Base-by-base conservation (phyloP, 2,329 filamentous ascomycete species). In the Chaetoscypha palmicola region DNA sequence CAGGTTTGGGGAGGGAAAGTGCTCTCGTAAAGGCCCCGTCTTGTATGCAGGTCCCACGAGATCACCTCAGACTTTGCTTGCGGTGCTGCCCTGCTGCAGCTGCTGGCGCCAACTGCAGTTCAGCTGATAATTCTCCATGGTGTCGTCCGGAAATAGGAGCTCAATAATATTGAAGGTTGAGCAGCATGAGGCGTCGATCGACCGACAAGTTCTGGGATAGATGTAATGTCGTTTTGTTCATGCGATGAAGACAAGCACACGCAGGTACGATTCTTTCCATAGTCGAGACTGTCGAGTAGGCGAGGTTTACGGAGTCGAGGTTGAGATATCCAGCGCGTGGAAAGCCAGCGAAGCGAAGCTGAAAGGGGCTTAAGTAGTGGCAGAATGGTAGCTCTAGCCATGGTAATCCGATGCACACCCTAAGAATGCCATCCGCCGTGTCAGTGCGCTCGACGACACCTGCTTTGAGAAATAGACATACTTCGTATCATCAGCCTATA, bases 201-300 rank as follows among this genome's bases (percentile, higher is more conserved):
- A 24, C 30, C 19, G 39, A 19, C 16, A 4, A 34, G 39, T 12
- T 22, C 12, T 23, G 5, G 35, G 20, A 31, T 35, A 16, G 38
- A 31, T 20, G 24, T 39, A 31, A 39, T 39, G 16, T 39, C 37
- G 23, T 39, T 39, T 33, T 19, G 21, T 39, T 39, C 24, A 39
- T 39, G 37, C 37, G 23, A 33, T 10, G 30, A 33, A 7, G 24
- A 12, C 16, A 21, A 31, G 14, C 23, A 20, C 22, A 45, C 31
- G 43, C 43, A 40, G 43, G 43, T 45, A 45, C 36, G 41, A 43
- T 35, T 23, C n/a, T 21, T 22, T 22, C 12, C 23, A 28, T 20
- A 17, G 34, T 33, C 19, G 38, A 22, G 35, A 37, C 23, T n/a
- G n/a, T n/a, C n/a, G n/a, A n/a, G n/a, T n/a, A n/a, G n/a, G n/a